Conservation (phyloP, 2,329 filamentous ascomycete species). For the Fusarium compactum region DNA sequence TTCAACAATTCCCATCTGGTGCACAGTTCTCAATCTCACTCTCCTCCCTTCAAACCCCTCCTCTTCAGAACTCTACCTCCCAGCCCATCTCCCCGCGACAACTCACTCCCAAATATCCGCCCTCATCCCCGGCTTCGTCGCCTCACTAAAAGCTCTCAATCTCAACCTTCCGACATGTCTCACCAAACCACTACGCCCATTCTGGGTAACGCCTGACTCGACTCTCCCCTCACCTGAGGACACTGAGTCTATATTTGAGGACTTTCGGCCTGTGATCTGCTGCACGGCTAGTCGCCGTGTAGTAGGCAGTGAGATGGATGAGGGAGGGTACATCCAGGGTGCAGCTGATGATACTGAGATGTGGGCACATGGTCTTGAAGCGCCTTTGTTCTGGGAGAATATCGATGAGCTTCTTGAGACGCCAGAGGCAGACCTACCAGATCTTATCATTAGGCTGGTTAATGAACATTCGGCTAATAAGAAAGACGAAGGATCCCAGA, state of each 20-base stretch:
- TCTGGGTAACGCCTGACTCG: constrained; percentile 84
- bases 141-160: constrained; percentile 65
- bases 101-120: constrained; percentile 82
- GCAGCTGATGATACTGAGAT: constrained; percentile 95
- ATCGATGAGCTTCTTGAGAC: constrained; percentile 69
- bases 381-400: constrained; percentile 83
- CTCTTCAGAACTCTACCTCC: constrained; percentile 72
- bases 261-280: constrained; percentile 80
- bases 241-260: constrained; percentile 58
- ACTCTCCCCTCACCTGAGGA: constrained; percentile 53
- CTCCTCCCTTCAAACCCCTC: constrained; percentile 73
- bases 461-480: constrained; percentile 39
- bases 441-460: constrained; percentile 62
- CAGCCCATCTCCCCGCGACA: constrained; percentile 76
- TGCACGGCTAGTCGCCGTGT: constrained; percentile 86
- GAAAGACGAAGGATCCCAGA: constrained; percentile 26
- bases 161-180: constrained; percentile 68
- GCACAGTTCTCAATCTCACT: constrained; percentile 82
- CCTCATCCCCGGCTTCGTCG: constrained; percentile 68
- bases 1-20: constrained; percentile 96
- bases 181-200: constrained; percentile 77
- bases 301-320: constrained; percentile 71
- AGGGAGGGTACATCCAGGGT: constrained; percentile 85
- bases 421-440: constrained; percentile 72
- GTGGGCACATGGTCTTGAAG: constrained; percentile 86